Conservation (phyloP, 1,139 yeast genomes). For the Geotrichum macrosporum region DNA sequence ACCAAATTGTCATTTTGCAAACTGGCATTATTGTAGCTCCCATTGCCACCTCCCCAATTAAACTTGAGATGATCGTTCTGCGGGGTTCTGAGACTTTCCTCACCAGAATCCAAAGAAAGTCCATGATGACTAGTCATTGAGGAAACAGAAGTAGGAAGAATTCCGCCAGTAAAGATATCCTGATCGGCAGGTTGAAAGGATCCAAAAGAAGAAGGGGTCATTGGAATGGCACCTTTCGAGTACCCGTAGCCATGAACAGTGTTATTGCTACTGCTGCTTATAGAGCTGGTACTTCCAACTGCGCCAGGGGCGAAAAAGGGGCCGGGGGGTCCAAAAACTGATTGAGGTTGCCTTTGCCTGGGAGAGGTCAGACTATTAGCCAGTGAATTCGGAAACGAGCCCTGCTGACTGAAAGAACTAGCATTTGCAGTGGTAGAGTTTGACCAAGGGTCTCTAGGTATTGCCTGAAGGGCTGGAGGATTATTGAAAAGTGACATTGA, state of each 20-base stretch:
- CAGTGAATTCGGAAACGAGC: background rate
- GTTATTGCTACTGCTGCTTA: background rate
- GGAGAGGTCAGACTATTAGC: background rate
- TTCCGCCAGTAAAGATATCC: background rate
- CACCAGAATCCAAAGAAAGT: background rate
- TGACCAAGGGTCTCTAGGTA: background rate
- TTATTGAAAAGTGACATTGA: background rate
- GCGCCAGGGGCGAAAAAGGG: background rate
- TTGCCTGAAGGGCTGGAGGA: background rate
- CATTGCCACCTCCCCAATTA: background rate
- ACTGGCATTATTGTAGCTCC: background rate
- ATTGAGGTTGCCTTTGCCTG: background rate
- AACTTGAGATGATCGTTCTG: background rate
- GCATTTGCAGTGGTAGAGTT: background rate
- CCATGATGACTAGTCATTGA: background rate
- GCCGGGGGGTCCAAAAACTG: background rate
- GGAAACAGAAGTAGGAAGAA: background rate
- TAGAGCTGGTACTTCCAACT: too few species aligned
- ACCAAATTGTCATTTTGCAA: conserved; percentile 5
- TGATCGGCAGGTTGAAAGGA: background rate
- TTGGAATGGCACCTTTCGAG: background rate
- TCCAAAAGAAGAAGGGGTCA: background rate
- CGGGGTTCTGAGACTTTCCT: background rate
- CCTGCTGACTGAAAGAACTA: too few species aligned
- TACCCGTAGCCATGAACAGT: background rate